phyloP scores from a whole-genome alignment of 805 yeast species.

The Blastobotrys attinorum region DNA sequence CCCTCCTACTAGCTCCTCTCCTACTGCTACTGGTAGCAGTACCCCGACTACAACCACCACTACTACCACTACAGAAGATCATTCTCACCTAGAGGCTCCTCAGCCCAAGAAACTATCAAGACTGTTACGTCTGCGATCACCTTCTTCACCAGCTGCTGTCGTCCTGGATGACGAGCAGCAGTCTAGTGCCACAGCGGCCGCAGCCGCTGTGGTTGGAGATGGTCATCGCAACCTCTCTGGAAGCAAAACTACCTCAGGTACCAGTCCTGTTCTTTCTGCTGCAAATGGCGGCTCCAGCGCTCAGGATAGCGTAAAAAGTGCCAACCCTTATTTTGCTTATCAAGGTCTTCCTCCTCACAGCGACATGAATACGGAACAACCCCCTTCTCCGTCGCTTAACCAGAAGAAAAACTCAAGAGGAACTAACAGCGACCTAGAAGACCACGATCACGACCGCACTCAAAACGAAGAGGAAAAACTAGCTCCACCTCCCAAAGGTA shows the following conservation, averaged over 20 bases:
- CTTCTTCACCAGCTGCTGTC: slow-evolving; percentile 15
- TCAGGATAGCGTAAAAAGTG: slow-evolving; percentile 8
- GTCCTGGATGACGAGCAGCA: slow-evolving; percentile 6
- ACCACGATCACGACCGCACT: background rate
- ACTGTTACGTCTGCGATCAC: slow-evolving; percentile 20
- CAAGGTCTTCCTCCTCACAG: slow-evolving; percentile 54
- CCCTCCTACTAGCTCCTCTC: too few relatives aligned
- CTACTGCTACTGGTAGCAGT: too few relatives aligned
- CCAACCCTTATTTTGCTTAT: slow-evolving; percentile 47
- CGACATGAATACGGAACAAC: slow-evolving; percentile 6
- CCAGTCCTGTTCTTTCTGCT: slow-evolving; percentile 10
- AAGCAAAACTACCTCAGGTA: background rate
- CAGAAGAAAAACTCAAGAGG: background rate
- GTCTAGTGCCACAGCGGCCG: too few relatives aligned
- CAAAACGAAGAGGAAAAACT: slow-evolving; percentile 16
- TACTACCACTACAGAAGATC: background rate
- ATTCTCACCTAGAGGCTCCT: background rate
- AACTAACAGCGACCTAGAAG: too few relatives aligned
- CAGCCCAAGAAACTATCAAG: slow-evolving; percentile 10
- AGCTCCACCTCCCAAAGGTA: slow-evolving; percentile 19
- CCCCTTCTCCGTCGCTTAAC: background rate
- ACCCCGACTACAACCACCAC: background rate
- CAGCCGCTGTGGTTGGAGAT: too few relatives aligned
- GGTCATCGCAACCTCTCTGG: background rate
- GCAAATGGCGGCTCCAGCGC: slow-evolving; percentile 4